Conservation (phyloP, 2,329 filamentous ascomycete genomes). For the Cadophora gregata region DNA sequence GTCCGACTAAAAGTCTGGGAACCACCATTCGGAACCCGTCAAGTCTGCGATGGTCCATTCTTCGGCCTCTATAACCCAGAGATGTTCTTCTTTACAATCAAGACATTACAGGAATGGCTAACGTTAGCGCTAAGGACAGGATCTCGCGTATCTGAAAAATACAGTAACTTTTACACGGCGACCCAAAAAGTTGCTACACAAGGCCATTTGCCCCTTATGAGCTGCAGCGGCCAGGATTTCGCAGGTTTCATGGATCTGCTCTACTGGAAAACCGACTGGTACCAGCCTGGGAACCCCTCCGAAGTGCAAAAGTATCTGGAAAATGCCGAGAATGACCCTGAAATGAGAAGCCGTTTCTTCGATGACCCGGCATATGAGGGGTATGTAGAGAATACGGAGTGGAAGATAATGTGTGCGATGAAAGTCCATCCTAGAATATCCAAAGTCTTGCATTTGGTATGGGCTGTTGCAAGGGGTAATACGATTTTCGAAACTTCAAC, state of each 20-base stretch:
- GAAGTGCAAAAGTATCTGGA: not conserved
- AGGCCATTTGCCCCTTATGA: not conserved
- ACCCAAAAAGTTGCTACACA: not conserved
- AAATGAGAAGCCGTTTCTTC: conserved; percentile 4
- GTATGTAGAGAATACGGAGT: not conserved
- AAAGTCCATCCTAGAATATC: conserved; percentile 11
- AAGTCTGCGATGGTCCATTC: conserved; percentile 1
- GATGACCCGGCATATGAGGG: not conserved
- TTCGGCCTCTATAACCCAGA: conserved; percentile 12
- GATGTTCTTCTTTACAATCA: not conserved
- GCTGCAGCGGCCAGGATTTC: not conserved
- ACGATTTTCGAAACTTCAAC: conserved; percentile 14
- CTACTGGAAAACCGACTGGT: not conserved
- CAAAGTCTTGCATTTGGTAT: conserved; percentile 4
- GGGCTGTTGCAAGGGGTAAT: conserved; percentile 15
- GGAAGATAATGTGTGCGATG: conserved; percentile 11
- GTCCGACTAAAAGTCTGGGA: not conserved
- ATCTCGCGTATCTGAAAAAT: not conserved
- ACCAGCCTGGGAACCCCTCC: not conserved
- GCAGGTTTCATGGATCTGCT: not conserved
- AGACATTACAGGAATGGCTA: conserved; percentile 5
- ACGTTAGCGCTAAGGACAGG: not conserved
- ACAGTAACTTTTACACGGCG: not conserved
- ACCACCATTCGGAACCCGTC: not conserved
- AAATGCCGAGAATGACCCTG: not conserved